phyloP scores from a whole-genome alignment of 1,284 basidiomycete species.

The Hemileia vastatrix region DNA sequence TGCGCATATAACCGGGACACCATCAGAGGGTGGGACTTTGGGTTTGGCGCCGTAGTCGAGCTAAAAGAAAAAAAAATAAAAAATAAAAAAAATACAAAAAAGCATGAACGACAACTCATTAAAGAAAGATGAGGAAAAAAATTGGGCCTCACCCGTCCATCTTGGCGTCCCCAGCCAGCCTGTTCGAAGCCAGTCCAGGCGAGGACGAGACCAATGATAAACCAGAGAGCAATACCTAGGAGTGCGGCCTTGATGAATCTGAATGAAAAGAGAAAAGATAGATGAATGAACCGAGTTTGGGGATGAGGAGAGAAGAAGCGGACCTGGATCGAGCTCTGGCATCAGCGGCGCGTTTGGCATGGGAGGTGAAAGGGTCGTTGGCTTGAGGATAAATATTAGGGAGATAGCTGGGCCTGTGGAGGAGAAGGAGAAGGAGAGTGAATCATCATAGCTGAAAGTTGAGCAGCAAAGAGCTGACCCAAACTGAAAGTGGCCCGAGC shows the following conservation, averaged over 20 bases:
- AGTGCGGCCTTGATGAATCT: slow-evolving; percentile 16
- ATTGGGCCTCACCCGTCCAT: background rate
- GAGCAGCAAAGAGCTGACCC: slow-evolving; percentile 7
- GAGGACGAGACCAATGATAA: slow-evolving; percentile 14
- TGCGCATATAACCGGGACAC: slow-evolving; percentile 5
- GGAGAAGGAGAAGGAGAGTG: background rate
- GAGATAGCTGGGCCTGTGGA: slow-evolving; percentile 4
- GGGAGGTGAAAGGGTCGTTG: slow-evolving; percentile 18
- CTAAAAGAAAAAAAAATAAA: background rate
- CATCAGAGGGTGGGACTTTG: slow-evolving; percentile 9
- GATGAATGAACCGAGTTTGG: background rate
- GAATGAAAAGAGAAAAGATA: background rate
- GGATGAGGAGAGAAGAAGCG: background rate
- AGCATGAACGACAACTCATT: background rate
- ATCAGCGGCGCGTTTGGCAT: slow-evolving; percentile 15
- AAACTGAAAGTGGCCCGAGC: slow-evolving; percentile 17
- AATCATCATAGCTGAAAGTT: background rate
- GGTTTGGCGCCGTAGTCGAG: slow-evolving; percentile 19
- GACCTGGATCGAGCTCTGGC: slow-evolving; percentile 18
- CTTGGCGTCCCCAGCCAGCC: slow-evolving; percentile 10
- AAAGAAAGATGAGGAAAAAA: background rate
- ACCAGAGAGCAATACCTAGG: slow-evolving; percentile 12
- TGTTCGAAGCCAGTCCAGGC: slow-evolving; percentile 17
- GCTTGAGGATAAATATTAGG: slow-evolving; percentile 16
- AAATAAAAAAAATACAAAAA: background rate